Base-by-base conservation (phyloP, 2,329 filamentous ascomycete genomes). In the Orbilia brochopaga region DNA sequence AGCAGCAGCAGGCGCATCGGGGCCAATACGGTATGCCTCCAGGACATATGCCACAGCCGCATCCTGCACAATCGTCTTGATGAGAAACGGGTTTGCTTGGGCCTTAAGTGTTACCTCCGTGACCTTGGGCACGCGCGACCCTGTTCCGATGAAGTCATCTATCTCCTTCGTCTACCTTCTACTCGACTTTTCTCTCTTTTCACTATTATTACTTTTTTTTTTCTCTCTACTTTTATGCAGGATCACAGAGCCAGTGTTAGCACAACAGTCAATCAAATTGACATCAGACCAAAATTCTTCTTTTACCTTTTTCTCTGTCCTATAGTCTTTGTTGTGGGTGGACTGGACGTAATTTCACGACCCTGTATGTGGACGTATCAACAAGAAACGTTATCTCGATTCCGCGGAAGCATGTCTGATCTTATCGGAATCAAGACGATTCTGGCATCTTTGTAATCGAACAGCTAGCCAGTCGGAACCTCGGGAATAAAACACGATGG, bases 1-100 rank as follows among this genome's bases (percentile, higher is more conserved):
- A 87, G 86, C 77, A 89, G 88, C 77, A 92, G 92, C 77, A 87
- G 86, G 57, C 72, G 8, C 75, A 74, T 27, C 74, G 74, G 40
- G 67, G 69, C n/a, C 73, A 73, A 21, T 75, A 76, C 42, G 67
- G 67, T 0, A 91, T 95, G 87, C 89, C 89, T 59, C 85, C 89
- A 60, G 88, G 90, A 79, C 87, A 90, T 76, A 90, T 94, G 85
- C 88, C 90, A 66, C 89, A 91, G 77, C 90, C 91, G 81, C 88
- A 90, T 77, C 89, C 90, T 75, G 90, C 92, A 80, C 89, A 90
- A 81, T 88, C 89, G 81, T 91, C 76, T 30, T 72, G 48, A 56
- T 32, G 15, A 24, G 17, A 4, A 44, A 6, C 19, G 7, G 17
- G 73, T 78, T 76, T 77, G 77, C 77, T 77, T n/a, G n/a, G n/a